Percentiles rank a stretch among this genome's conserved stretches.
Evolutionary conservation across 495 filamentous ascomycete genomes (phyloP).

Genomic region (Cryomyces minteri): DNA sequence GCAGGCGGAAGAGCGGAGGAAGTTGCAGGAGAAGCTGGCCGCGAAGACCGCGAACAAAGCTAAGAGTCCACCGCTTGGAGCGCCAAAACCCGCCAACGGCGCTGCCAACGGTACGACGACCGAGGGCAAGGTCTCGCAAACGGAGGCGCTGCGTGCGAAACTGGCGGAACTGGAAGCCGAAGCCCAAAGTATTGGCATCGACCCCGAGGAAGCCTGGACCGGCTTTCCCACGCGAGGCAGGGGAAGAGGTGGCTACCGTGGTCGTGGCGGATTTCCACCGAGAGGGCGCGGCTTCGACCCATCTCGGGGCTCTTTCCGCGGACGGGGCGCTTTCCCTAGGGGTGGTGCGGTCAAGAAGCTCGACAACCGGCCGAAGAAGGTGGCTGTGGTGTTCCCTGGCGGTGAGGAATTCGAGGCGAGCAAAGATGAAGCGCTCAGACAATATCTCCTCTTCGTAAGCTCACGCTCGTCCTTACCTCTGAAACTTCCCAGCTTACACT

Average conservation of each 20-base stretch:
- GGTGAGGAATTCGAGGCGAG: constrained; percentile 21
- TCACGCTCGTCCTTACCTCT: not conserved
- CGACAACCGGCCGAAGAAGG: constrained; percentile 69
- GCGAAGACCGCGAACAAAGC: constrained; percentile 21
- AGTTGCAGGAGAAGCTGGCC: constrained; percentile 43
- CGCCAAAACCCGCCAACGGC: constrained; percentile 14
- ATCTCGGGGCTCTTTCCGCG: constrained; percentile 27
- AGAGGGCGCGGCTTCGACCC: constrained; percentile 5
- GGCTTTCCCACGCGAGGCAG: constrained; percentile 18
- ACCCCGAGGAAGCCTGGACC: constrained; percentile 25
- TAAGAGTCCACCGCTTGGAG: constrained; percentile 1
- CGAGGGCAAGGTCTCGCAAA: constrained; percentile 32
- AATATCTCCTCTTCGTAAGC: constrained; percentile 75
- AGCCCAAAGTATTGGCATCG: constrained; percentile 61
- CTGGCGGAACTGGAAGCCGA: constrained; percentile 72
- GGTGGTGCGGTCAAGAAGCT: constrained; percentile 50
- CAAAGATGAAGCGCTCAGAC: constrained; percentile 67
- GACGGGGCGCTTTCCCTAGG: constrained; percentile 32
- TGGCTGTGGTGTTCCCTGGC: constrained; percentile 52
- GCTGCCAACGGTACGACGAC: constrained; percentile 16
- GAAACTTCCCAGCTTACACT: not conserved
- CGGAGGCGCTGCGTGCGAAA: constrained; percentile 55
- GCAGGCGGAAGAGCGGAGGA: constrained; percentile 57
- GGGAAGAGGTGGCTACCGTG: constrained; percentile 29
- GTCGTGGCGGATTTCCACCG: constrained; percentile 12